A percentile compares a stretch with the other conserved stretches of the same genome.
phyloP scores from a whole-genome alignment of 495 filamentous ascomycete species.

The Aspergillus nanangensis region DNA sequence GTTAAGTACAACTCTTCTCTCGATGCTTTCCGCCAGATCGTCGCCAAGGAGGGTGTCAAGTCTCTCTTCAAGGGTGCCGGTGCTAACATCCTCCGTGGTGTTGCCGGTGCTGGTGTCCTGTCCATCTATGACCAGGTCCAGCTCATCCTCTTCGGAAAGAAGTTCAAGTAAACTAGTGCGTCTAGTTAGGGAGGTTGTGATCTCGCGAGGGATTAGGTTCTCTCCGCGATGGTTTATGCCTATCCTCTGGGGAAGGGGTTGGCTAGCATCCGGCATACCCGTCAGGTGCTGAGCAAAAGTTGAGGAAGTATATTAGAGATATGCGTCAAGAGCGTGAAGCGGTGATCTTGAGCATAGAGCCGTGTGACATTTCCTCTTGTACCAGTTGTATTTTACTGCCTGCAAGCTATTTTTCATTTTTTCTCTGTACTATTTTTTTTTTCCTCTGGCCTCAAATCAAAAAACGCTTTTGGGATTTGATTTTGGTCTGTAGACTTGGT shows the following conservation, averaged over 20 bases:
- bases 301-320: constrained; percentile 45
- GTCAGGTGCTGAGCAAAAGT: constrained; percentile 19
- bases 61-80: constrained; percentile 99
- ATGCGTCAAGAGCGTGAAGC: constrained; percentile 39
- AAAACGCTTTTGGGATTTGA: too few species aligned
- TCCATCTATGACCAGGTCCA: constrained; percentile 99
- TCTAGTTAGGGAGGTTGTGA: constrained; percentile 6
- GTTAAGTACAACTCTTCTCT: constrained; percentile 98
- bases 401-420: constrained; percentile 46
- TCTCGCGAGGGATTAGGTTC: constrained; percentile 25
- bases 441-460: constrained; percentile 18
- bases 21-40: constrained; percentile 91
- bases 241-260: constrained; percentile 31
- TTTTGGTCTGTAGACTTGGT: too few species aligned
- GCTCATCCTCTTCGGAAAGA: constrained; percentile 98
- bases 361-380: constrained; percentile 42
- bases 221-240: constrained; percentile 13
- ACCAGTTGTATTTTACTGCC: constrained; percentile 56
- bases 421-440: constrained; percentile 23
- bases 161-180: constrained; percentile 71
- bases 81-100: constrained; percentile 99
- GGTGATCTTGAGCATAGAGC: constrained; percentile 44
- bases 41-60: constrained; percentile 92
- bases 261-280: constrained; percentile 19
- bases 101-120: constrained; percentile 99